Percentiles rank a stretch among this genome's conserved stretches.
Evolutionary conservation across 2,329 filamentous ascomycete genomes (phyloP).

Genomic region (Trichoderma hamatum): DNA sequence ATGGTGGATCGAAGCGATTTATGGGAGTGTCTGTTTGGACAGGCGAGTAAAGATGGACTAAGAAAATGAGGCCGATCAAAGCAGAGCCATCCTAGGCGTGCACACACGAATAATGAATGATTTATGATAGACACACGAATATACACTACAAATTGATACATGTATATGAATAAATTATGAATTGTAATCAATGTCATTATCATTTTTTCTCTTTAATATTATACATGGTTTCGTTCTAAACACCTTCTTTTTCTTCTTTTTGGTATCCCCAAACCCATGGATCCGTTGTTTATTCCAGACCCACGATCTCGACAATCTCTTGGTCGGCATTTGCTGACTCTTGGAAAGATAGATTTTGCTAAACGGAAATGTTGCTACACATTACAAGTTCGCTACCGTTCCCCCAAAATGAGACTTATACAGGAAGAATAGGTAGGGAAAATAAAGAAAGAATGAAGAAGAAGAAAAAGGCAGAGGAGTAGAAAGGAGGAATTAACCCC

Average conservation of each 20-base stretch:
- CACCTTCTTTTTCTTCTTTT: neutral
- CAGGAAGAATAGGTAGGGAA: neutral
- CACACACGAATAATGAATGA: neutral
- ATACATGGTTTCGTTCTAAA: constrained; percentile 15
- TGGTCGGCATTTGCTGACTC: neutral
- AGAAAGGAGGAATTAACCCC: neutral
- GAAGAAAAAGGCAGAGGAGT: neutral
- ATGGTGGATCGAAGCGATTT: constrained; percentile 76
- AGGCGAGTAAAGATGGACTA: constrained; percentile 42
- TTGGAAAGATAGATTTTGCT: neutral
- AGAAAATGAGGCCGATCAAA: constrained; percentile 14
- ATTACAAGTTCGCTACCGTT: constrained; percentile 15
- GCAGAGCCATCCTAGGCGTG: neutral
- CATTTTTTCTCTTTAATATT: constrained; percentile 5
- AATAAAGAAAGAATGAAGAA: neutral
- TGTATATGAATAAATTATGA: neutral
- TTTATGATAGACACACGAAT: neutral
- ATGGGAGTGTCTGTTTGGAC: constrained; percentile 86
- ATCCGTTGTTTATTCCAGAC: neutral
- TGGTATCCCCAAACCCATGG: neutral
- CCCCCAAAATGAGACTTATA: neutral
- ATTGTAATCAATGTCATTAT: constrained; percentile 7
- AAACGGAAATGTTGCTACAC: constrained; percentile 11
- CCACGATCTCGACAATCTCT: neutral
- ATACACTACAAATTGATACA: neutral